phyloP scores from a whole-genome alignment of 345 rosid species.

The Hibiscus tridactylites region DNA sequence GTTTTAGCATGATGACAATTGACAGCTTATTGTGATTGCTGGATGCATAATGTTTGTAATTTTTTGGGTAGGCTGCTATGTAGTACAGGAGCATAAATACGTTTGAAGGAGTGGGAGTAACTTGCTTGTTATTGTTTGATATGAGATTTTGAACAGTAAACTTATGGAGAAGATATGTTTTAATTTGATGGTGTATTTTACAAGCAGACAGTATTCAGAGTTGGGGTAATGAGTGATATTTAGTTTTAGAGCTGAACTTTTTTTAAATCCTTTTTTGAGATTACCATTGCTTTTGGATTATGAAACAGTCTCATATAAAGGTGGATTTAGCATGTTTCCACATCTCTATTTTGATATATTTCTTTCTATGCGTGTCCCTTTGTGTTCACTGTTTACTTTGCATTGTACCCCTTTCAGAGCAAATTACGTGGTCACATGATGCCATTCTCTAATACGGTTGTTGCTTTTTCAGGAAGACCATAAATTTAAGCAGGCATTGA shows the following conservation, averaged over 20 bases:
- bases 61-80: background rate
- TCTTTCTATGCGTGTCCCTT: background rate
- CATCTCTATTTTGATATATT: background rate
- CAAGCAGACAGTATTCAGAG: background rate
- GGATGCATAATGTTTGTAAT: background rate
- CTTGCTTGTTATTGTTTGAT: background rate
- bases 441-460: constrained; percentile 21
- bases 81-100: background rate
- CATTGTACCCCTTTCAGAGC: background rate
- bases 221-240: background rate
- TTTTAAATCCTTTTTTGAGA: background rate
- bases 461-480: constrained; percentile 68
- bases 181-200: background rate
- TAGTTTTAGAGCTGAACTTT: background rate
- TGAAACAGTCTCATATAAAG: background rate
- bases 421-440: background rate
- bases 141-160: background rate
- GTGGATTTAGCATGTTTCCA: too few species aligned
- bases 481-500: constrained; percentile 90
- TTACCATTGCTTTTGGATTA: background rate
- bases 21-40: constrained; percentile 46
- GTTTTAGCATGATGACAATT: constrained; percentile 1
- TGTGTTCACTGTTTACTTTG: background rate
- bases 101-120: background rate
- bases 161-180: constrained; percentile 10